Evolutionary conservation across 108 stramenopile species (phyloP), one percentile per base, ranked within the genome.

Genomic region (Cyclotella kingstonii): DNA sequence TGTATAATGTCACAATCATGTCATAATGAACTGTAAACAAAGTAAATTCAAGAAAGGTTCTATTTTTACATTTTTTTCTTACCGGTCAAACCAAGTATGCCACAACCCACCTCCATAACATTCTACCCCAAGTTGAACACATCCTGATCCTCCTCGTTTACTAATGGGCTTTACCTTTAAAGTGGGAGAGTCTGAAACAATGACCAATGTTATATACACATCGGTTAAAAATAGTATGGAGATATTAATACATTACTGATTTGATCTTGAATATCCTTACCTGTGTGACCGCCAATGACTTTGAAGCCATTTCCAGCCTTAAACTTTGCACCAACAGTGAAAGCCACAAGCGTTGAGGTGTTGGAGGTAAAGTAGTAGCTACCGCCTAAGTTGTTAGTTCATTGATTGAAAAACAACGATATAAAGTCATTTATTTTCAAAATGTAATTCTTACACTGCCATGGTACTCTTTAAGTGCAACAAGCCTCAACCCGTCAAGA

Each of bases 321-420:
- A 68, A 70, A 83, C 34, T 84, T 63, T 11, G 68, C 71, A 19
- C 97, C 95, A n/a, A 96, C 94, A 14, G 80, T 68, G 72, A 98
- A 96, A 26, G 96, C 97, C n/a, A 96, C 90, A 44, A 98, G 43
- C 3, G 93, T 91, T 31, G 90, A 90, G 53, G 85, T 82, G 63
- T 98, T 91, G 3, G 92, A 63, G 0, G 95, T 96, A 77, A 93
- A 96, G 69, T 88, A 96, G 68, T 98, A 98, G 64, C 91, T 95
- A 19, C 97, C 95, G 28, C 61, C 62, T 57, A 22, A 34, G 17
- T 23, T 31, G 18, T n/a, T n/a, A n/a, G n/a, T n/a, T n/a, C n/a
- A n/a, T n/a, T n/a, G n/a, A n/a, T n/a, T n/a, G n/a, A n/a, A n/a
- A n/a, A n/a, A n/a, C n/a, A n/a, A 49, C 4, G 25, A 49, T 14